These are phyloP conservation scores for Trametes sanguinea DNA, from an alignment of 768 basidiomycete species.

Conservation along the genomic window DNA sequence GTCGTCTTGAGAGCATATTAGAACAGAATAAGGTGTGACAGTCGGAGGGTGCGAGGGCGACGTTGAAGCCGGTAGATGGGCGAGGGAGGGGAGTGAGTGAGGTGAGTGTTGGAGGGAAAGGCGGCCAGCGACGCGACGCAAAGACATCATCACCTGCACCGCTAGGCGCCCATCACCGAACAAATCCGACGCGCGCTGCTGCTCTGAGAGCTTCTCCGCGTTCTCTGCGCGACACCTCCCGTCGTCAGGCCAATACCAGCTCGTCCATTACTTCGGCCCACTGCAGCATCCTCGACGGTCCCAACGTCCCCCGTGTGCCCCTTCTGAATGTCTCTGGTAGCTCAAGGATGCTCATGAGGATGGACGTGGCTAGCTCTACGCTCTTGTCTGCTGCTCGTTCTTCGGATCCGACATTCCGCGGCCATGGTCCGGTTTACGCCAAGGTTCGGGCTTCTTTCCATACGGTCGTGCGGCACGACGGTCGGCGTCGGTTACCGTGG, in stretches of 20 bases:
- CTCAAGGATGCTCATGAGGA: too few relatives aligned
- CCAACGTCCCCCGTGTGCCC: too few relatives aligned
- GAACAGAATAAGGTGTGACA: slow-evolving; percentile 1
- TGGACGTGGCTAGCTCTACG: too few relatives aligned
- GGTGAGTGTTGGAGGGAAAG: slow-evolving; percentile 13
- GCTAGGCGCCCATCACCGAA: slow-evolving; percentile 23
- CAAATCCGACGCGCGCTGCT: slow-evolving; percentile 17
- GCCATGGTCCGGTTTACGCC: not conserved
- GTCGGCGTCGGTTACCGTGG: not conserved
- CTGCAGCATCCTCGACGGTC: too few relatives aligned
- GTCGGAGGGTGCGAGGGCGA: not conserved
- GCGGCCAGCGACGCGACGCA: slow-evolving; percentile 21
- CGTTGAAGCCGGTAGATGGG: slow-evolving; percentile 3
- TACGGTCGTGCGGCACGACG: not conserved
- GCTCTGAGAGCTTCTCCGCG: not conserved
- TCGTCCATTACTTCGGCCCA: not conserved
- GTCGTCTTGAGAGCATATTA: slow-evolving; percentile 69
- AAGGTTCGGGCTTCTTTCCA: not conserved
- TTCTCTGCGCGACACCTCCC: not conserved
- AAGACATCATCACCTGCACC: slow-evolving; percentile 18
- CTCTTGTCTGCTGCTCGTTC: too few relatives aligned
- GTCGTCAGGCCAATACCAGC: slow-evolving; percentile 10
- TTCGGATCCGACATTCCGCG: slow-evolving; percentile 4
- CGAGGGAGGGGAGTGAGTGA: not conserved
- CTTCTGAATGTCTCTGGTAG: too few relatives aligned